phyloP scores from a whole-genome alignment of 257 asterid species.

The Fraxinus americana region DNA sequence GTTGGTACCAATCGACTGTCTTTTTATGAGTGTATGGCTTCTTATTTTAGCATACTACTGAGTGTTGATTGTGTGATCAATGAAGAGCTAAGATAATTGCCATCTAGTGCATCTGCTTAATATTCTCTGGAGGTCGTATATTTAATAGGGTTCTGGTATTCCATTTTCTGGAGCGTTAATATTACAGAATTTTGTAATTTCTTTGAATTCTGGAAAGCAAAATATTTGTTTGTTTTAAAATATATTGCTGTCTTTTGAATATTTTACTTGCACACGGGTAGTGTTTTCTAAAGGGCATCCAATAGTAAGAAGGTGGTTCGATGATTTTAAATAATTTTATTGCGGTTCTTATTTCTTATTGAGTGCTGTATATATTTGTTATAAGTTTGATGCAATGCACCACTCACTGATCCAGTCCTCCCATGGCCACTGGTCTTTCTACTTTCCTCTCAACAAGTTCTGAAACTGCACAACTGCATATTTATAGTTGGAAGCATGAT shows the following conservation, averaged over 20 bases:
- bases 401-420: background rate
- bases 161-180: background rate
- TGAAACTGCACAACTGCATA: background rate
- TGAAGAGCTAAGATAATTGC: slow-evolving; percentile 2
- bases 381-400: background rate
- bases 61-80: slow-evolving; percentile 13
- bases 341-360: background rate
- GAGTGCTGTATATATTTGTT: background rate
- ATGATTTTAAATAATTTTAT: slow-evolving; percentile 7
- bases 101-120: slow-evolving; percentile 8
- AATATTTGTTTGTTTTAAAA: background rate
- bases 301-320: slow-evolving; percentile 2
- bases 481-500: slow-evolving; percentile 9
- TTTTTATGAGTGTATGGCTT: slow-evolving; percentile 1
- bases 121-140: slow-evolving; percentile 13
- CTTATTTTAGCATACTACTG: slow-evolving; percentile 12
- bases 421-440: background rate
- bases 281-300: background rate
- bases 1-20: background rate
- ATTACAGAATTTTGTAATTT: background rate
- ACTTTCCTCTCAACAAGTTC: background rate
- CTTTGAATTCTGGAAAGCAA: background rate
- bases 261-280: background rate
- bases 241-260: background rate
- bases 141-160: slow-evolving; percentile 9